These are phyloP conservation scores for Tuber brumale DNA, from an alignment of 495 filamentous ascomycete genomes.

Conservation along the genomic window DNA sequence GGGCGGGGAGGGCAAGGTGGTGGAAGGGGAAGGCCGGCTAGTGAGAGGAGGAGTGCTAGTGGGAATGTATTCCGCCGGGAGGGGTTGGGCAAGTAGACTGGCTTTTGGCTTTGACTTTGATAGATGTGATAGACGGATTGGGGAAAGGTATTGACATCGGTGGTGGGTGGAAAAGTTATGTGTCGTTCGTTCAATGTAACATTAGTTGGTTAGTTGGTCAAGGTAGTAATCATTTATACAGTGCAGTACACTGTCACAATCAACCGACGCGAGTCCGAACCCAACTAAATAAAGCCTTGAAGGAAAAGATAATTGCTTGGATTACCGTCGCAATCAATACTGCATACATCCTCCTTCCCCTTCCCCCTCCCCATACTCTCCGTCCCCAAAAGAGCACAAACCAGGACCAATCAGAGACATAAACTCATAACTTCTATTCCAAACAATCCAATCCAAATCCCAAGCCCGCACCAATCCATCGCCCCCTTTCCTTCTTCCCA, in stretches of 20 bases:
- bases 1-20: constrained; percentile 32
- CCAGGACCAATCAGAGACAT: background rate
- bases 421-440: background rate
- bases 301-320: background rate
- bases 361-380: background rate
- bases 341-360: background rate
- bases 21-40: constrained; percentile 45
- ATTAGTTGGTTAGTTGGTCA: background rate
- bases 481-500: background rate
- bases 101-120: background rate
- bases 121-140: background rate
- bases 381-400: background rate
- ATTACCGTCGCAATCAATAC: background rate
- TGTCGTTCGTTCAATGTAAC: background rate
- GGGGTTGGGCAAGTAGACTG: constrained; percentile 37
- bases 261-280: background rate
- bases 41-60: constrained; percentile 60
- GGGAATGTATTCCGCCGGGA: constrained; percentile 58
- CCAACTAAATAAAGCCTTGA: background rate
- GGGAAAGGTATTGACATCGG: background rate
- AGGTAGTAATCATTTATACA: background rate
- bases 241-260: background rate
- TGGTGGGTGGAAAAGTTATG: background rate
- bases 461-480: background rate
- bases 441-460: background rate